Conservation (phyloP, 2,329 filamentous ascomycete species). For the Orbilia quercus region DNA sequence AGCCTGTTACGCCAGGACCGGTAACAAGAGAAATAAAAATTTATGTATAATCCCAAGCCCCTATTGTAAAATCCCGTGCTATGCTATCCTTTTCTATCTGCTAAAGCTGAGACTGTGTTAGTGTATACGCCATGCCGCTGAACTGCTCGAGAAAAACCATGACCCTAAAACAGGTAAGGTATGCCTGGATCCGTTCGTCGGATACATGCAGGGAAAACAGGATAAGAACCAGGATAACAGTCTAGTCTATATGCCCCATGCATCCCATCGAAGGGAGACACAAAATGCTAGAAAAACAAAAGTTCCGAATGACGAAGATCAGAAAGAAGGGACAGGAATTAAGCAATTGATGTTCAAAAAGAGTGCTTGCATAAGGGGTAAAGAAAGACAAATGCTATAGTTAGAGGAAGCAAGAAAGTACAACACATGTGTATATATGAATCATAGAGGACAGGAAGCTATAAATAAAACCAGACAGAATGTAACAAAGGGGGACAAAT, state of each 20-base stretch:
- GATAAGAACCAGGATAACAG: slow-evolving; percentile 16
- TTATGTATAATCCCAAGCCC: slow-evolving; percentile 42
- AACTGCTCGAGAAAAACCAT: slow-evolving; percentile 42
- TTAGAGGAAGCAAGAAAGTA: slow-evolving; percentile 2
- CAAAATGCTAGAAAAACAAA: slow-evolving; percentile 23
- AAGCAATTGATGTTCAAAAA: slow-evolving; percentile 9
- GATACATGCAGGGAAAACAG: slow-evolving; percentile 34
- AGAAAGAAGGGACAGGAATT: neutral
- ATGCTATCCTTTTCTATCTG: slow-evolving; percentile 34
- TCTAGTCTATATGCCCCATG: slow-evolving; percentile 41
- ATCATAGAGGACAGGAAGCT: too few species aligned
- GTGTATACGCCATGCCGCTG: slow-evolving; percentile 53
- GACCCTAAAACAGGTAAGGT: slow-evolving; percentile 27
- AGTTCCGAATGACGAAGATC: slow-evolving; percentile 35
- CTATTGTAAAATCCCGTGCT: slow-evolving; percentile 40
- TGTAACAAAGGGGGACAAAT: slow-evolving; percentile 9
- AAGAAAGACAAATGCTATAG: neutral
- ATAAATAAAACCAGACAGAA: slow-evolving; percentile 1
- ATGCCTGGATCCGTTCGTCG: slow-evolving; percentile 11
- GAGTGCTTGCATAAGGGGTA: slow-evolving; percentile 6
- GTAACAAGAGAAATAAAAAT: slow-evolving; percentile 31
- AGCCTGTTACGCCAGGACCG: slow-evolving; percentile 17
- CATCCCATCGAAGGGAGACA: slow-evolving; percentile 17
- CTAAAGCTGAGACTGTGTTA: slow-evolving; percentile 37
- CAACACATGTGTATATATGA: neutral